A percentile compares a stretch with the other conserved stretches of the same genome.
Conservation (phyloP, 129 eudicot genomes). For the Chrysanthemum makinoi region DNA sequence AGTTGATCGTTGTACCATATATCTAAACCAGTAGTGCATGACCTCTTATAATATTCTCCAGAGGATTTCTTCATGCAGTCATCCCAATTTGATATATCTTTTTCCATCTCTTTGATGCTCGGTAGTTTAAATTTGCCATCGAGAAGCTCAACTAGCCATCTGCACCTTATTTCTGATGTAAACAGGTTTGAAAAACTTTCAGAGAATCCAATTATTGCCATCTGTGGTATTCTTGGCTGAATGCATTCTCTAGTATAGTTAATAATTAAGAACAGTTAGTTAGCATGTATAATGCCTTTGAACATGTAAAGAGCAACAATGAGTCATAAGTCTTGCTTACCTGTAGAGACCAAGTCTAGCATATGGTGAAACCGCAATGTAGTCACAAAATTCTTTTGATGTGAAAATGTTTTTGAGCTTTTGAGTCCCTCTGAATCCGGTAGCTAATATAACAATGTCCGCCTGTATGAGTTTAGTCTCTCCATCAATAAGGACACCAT, state of each 20-base stretch:
- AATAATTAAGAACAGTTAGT: too few species aligned
- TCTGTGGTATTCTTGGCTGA: slow-evolving; percentile 61
- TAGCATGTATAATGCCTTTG: too few species aligned
- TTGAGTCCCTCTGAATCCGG: too few species aligned
- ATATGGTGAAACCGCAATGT: too few species aligned
- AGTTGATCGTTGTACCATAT: slow-evolving; percentile 64
- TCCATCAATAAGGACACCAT: too few species aligned
- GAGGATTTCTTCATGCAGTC: slow-evolving; percentile 42
- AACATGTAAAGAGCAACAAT: too few species aligned
- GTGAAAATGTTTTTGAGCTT: too few species aligned
- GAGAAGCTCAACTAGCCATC: slow-evolving; percentile 49
- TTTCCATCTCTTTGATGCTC: slow-evolving; percentile 56
- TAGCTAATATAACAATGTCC: too few species aligned
- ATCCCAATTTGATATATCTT: slow-evolving; percentile 10
- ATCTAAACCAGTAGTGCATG: slow-evolving; percentile 40
- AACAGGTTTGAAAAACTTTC: slow-evolving; percentile 26
- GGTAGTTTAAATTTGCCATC: slow-evolving; percentile 52
- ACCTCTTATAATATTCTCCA: slow-evolving; percentile 37
- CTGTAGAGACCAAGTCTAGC: too few species aligned
- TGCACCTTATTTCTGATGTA: neutral
- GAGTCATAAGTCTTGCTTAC: too few species aligned
- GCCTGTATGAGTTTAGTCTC: too few species aligned
- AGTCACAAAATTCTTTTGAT: too few species aligned
- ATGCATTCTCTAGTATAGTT: slow-evolving; percentile 44
- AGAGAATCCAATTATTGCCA: slow-evolving; percentile 58